Conservation (phyloP, 2,329 filamentous ascomycete species). For the Coccinonectria pachysandricola region DNA sequence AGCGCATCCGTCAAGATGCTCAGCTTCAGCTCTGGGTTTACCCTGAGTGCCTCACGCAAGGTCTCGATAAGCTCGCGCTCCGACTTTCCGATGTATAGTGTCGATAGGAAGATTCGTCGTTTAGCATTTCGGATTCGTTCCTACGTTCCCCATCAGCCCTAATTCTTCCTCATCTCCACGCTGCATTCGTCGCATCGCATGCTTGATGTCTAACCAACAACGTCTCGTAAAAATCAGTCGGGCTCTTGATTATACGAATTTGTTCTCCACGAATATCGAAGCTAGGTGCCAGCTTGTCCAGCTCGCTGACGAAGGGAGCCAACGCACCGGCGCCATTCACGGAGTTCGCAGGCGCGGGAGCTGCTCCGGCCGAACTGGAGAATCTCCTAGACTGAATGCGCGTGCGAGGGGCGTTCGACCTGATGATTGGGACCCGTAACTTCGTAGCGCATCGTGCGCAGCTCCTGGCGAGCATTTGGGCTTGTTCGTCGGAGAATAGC, state of each 20-base stretch:
- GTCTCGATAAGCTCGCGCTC: constrained; percentile 81
- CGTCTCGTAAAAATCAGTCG: constrained; percentile 81
- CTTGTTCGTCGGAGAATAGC: no score
- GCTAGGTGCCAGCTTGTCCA: constrained; percentile 83
- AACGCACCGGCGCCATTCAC: constrained; percentile 28
- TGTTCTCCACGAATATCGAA: constrained; percentile 78
- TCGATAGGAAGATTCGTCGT: constrained; percentile 81
- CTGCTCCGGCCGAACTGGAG: constrained; percentile 23
- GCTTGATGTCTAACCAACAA: constrained; percentile 55
- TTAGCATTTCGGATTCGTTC: constrained; percentile 73
- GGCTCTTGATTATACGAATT: constrained; percentile 68
- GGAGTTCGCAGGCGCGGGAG: constrained; percentile 18
- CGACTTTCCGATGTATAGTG: constrained; percentile 88
- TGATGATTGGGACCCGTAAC: constrained; percentile 16
- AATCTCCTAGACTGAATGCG: constrained; percentile 31
- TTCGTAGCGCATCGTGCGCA: constrained; percentile 22
- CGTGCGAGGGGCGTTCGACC: constrained; percentile 16
- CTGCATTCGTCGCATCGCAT: background rate
- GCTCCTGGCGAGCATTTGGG: constrained; percentile 25
- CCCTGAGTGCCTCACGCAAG: constrained; percentile 61
- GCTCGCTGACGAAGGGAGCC: constrained; percentile 52
- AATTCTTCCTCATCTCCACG: background rate
- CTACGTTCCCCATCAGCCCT: constrained; percentile 31
- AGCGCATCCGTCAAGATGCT: constrained; percentile 88
- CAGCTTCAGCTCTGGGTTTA: constrained; percentile 66